A percentile compares a stretch with the other conserved stretches of the same genome.
phyloP scores from a whole-genome alignment of 805 yeast species.

The Yamadazyma endophytica region DNA sequence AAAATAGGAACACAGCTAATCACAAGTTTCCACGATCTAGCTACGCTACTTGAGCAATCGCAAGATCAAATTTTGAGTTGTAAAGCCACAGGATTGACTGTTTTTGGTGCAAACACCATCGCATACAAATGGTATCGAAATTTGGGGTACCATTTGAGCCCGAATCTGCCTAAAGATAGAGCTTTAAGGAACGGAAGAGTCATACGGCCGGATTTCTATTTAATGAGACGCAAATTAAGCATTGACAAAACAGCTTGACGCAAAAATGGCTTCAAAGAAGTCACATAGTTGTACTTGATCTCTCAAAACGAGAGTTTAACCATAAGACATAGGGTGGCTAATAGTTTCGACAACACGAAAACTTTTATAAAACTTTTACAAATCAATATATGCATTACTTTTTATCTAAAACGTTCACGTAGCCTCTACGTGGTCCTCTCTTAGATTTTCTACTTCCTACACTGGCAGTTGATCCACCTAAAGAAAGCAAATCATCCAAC shows the following conservation, averaged over 20 bases:
- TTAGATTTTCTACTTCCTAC: slow-evolving; percentile 19
- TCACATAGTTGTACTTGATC: no score
- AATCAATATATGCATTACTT: slow-evolving; percentile 3
- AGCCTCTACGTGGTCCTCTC: slow-evolving; percentile 30
- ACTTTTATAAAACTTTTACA: no score
- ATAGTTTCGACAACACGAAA: no score
- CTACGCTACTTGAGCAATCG: slow-evolving; percentile 10
- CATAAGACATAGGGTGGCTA: no score
- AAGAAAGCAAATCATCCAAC: slow-evolving; percentile 34
- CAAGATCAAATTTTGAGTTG: slow-evolving; percentile 3
- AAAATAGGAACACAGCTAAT: slow-evolving; percentile 41
- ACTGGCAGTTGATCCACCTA: slow-evolving; percentile 21
- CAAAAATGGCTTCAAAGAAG: no score
- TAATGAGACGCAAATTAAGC: slow-evolving; percentile 4
- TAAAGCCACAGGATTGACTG: slow-evolving; percentile 43
- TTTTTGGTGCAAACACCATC: slow-evolving; percentile 40
- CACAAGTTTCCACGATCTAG: slow-evolving; percentile 27
- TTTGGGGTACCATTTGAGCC: slow-evolving; percentile 34
- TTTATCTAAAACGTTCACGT: slow-evolving; percentile 27
- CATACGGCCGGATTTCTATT: slow-evolving; percentile 41
- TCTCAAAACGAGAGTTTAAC: no score
- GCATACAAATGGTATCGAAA: slow-evolving; percentile 43
- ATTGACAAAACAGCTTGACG: no score
- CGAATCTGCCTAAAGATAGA: slow-evolving; percentile 43
- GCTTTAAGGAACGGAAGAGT: slow-evolving; percentile 35